Base-by-base conservation (phyloP, 2,329 filamentous ascomycete genomes). In the Hypoxylon rubiginosum region DNA sequence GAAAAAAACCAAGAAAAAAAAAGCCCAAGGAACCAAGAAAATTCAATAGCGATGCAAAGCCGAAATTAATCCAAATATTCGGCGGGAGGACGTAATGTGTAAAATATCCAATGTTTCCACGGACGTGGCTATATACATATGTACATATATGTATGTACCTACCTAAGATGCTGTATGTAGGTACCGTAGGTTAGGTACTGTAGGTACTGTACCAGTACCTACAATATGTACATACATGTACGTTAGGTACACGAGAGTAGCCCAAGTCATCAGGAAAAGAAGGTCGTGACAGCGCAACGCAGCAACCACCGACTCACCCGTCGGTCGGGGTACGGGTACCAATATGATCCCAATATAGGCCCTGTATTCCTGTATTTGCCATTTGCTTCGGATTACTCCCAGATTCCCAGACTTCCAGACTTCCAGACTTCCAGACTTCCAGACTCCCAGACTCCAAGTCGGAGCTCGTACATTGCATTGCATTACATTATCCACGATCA, bases 301-400 rank as follows among this genome's bases (percentile, higher is more conserved):
- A 17, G 4, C 46, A 32, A 17, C 15, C 46, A 32, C 46, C 45
- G 45, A 49, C 45, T 49, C 45, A 49, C 45, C 45, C 45, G 45
- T 50, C 46, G 46, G 13, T 26, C 46, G 46, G 46, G 46, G 46
- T 50, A 32, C 39, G 39, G 39, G 17, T 43, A 43, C 39, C 39
- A 4, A 39, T 39, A 39, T 39, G n/a, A 13, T 2, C 3, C 26
- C 43, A 26, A 30, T n/a, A 32, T 46, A 15, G 24, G n/a, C 24
- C 46, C 13, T n/a, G 46, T 11, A 28, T 49, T 28, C 46, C 13
- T n/a, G 46, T 11, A 28, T 49, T 28, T 41, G 5, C 39, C 3
- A 7, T 15, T 19, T 32, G 15, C 26, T 50, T 50, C 46, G 46
- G 46, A 50, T 50, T 50, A 30, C 46, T 50, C 17, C 26, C 26